phyloP scores from a whole-genome alignment of 169 alveolate genomes.

The Toxoplasma gondii region DNA sequence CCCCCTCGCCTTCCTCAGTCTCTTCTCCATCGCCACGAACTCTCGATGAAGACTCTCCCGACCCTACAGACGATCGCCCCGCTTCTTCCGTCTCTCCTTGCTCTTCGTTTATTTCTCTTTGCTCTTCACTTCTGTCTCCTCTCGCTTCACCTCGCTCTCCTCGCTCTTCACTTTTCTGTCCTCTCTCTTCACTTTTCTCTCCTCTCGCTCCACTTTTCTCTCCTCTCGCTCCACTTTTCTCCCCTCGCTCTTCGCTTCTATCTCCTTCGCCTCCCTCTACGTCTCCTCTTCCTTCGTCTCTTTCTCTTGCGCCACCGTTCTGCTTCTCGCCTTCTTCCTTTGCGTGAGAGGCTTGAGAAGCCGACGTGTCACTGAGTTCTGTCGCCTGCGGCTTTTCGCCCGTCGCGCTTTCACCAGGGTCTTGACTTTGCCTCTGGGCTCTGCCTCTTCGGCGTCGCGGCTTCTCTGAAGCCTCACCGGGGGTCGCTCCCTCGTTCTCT shows the following conservation, averaged over 20 bases:
- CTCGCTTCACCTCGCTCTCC: no score
- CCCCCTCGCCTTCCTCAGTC: not conserved
- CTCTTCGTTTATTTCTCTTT: not conserved
- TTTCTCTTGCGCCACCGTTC: not conserved
- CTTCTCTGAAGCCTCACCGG: not conserved
- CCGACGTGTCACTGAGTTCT: no score
- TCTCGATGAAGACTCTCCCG: no score
- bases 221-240: not conserved
- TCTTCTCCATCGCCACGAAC: not conserved
- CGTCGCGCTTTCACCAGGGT: not conserved
- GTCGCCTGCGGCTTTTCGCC: not conserved
- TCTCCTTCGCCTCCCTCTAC: not conserved
- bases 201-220: not conserved
- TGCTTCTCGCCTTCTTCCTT: not conserved
- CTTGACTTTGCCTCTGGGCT: not conserved
- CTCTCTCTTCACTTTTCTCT: not conserved
- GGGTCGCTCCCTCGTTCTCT: not conserved
- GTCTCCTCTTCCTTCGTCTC: not conserved
- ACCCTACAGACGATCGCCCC: no score
- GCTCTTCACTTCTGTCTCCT: no score
- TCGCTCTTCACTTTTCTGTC: not conserved
- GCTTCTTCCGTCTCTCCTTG: no score
- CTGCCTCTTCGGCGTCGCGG: not conserved
- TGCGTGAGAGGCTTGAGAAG: not conserved
- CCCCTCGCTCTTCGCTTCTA: not conserved